These are phyloP conservation scores for Pigoraptor vietnamica DNA, from an alignment of 78 protist genomes.

Conservation along the genomic window DNA sequence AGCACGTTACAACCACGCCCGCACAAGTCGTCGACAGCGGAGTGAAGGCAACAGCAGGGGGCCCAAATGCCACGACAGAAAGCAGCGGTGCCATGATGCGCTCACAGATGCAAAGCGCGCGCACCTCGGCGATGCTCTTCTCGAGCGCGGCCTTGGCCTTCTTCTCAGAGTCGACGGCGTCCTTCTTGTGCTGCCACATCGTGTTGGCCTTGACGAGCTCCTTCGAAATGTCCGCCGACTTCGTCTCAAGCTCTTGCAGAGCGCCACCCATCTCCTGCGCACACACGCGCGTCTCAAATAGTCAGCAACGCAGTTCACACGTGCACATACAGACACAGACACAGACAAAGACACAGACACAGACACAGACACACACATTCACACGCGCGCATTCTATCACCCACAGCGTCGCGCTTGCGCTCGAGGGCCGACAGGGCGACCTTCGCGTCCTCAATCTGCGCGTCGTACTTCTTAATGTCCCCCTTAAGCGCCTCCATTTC, in stretches of 20 bases:
- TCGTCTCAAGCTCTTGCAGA: background rate
- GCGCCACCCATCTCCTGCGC: background rate
- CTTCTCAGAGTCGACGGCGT: slow-evolving; percentile 38
- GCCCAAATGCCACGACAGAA: too few species aligned
- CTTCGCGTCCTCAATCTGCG: background rate
- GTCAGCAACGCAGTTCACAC: too few species aligned
- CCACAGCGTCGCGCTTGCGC: slow-evolving; percentile 8
- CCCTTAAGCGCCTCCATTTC: background rate
- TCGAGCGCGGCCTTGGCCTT: background rate
- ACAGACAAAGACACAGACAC: too few species aligned
- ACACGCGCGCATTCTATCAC: too few species aligned
- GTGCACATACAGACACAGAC: too few species aligned
- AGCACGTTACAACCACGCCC: too few species aligned
- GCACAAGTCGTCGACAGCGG: too few species aligned
- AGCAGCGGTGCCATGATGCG: too few species aligned
- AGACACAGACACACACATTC: too few species aligned
- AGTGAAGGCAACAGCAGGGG: too few species aligned
- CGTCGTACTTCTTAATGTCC: background rate
- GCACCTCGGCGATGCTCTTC: background rate
- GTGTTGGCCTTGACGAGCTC: slow-evolving; percentile 46
- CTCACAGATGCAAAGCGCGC: too few species aligned
- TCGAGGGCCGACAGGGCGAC: background rate
- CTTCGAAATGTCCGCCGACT: slow-evolving; percentile 41
- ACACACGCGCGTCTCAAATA: background rate
- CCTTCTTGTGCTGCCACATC: slow-evolving; percentile 1